Percentiles rank a stretch among this genome's conserved stretches.
These are phyloP conservation scores for Lasiosphaeria ovina DNA, from an alignment of 495 filamentous ascomycete species.

Conservation along the genomic window DNA sequence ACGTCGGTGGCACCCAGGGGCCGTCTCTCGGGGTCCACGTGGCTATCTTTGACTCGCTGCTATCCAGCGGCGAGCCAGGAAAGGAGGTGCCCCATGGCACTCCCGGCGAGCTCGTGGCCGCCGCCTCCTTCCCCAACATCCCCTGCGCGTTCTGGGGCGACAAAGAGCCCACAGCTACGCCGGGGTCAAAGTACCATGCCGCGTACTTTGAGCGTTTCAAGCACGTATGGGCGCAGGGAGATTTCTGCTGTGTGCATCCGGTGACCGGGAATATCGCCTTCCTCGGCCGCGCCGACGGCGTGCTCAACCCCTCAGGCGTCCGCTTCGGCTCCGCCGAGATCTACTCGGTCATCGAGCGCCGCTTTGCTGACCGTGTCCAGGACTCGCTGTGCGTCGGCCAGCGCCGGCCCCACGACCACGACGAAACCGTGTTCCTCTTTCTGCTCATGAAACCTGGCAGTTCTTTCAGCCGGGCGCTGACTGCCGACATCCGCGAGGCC, in stretches of 20 bases:
- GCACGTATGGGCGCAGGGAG: slow-evolving; percentile 78
- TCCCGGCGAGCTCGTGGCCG: slow-evolving; percentile 71
- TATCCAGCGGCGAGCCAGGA: slow-evolving; percentile 53
- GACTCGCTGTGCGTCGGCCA: slow-evolving; percentile 78
- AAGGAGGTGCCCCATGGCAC: slow-evolving; percentile 55
- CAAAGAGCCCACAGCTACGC: slow-evolving; percentile 33
- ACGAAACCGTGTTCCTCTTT: slow-evolving; percentile 76
- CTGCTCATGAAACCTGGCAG: slow-evolving; percentile 65
- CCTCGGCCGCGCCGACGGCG: slow-evolving; percentile 82
- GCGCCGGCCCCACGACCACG: slow-evolving; percentile 61
- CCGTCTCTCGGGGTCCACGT: slow-evolving; percentile 62
- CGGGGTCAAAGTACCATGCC: slow-evolving; percentile 59
- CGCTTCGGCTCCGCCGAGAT: slow-evolving; percentile 84
- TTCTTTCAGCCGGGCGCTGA: slow-evolving; percentile 54
- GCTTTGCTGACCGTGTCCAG: slow-evolving; percentile 57
- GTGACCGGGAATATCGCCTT: slow-evolving; percentile 62
- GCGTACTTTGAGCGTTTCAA: slow-evolving; percentile 73
- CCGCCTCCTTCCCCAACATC: slow-evolving; percentile 67
- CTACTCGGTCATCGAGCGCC: slow-evolving; percentile 67
- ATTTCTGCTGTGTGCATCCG: slow-evolving; percentile 71
- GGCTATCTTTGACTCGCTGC: slow-evolving; percentile 65
- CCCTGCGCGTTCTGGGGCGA: slow-evolving; percentile 72
- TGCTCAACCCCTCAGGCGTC: slow-evolving; percentile 84
- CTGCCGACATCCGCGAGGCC: slow-evolving; percentile 56
- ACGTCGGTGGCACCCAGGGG: slow-evolving; percentile 68